These are phyloP conservation scores for Tausonia pullulans DNA, from an alignment of 1,284 basidiomycete genomes.

Conservation along the genomic window DNA sequence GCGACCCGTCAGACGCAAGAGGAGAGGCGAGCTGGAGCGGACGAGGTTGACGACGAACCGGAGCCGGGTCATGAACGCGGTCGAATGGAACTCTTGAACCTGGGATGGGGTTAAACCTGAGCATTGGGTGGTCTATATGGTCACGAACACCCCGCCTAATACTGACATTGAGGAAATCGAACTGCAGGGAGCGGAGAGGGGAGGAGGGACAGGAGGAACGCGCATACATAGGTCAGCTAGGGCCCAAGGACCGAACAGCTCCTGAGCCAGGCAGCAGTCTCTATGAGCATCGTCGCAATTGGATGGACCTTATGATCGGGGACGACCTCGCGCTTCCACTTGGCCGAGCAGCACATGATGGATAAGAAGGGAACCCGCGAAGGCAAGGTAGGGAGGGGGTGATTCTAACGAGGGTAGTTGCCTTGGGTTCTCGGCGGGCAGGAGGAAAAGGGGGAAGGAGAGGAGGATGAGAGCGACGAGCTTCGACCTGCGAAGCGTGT, in stretches of 20 bases:
- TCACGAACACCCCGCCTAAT: no score
- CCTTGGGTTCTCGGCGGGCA: no score
- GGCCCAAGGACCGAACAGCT: not conserved
- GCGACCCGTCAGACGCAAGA: not conserved
- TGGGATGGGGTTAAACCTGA: not conserved
- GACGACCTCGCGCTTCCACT: slow-evolving; percentile 93
- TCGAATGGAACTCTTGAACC: slow-evolving; percentile 60
- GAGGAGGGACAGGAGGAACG: not conserved
- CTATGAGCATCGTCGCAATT: not conserved
- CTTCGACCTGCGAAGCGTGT: no score
- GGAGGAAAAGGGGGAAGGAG: no score
- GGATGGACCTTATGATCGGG: slow-evolving; percentile 85
- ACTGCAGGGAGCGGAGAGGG: slow-evolving; percentile 43
- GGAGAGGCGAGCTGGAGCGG: not conserved
- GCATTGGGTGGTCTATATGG: not conserved
- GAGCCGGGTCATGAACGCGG: slow-evolving; percentile 70
- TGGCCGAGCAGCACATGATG: slow-evolving; percentile 54
- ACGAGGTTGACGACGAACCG: slow-evolving; percentile 46
- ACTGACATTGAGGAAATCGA: slow-evolving; percentile 76
- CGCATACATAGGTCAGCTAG: slow-evolving; percentile 1
- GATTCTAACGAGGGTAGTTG: no score
- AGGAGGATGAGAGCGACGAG: no score
- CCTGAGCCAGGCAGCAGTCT: not conserved
- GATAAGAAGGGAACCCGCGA: not conserved
- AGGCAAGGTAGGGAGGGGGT: not conserved